phyloP scores from a whole-genome alignment of 306 rosid genomes.

The Styphnolobium japonicum region DNA sequence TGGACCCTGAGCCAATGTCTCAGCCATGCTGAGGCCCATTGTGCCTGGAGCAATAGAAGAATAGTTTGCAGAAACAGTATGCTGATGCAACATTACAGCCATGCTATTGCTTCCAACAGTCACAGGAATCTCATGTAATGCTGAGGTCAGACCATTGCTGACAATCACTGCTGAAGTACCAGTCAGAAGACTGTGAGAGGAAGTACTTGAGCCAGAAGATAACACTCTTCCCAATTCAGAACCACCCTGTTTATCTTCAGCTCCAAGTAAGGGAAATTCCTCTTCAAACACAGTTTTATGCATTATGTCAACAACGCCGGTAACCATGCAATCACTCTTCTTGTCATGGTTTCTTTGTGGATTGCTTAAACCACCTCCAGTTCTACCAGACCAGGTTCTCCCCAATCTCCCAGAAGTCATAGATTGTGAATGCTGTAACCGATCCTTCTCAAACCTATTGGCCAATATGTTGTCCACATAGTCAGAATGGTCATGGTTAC shows the following conservation, averaged over 20 bases:
- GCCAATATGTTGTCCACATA: background rate
- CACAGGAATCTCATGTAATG: conserved; percentile 12
- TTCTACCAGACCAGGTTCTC: conserved; percentile 3
- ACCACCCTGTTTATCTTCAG: background rate
- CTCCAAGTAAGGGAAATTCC: conserved; percentile 27
- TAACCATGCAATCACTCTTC: background rate
- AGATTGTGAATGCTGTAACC: conserved; percentile 7
- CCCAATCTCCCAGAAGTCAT: conserved; percentile 9
- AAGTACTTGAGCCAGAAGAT: conserved; percentile 10
- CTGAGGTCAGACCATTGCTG: background rate
- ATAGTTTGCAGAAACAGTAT: conserved; percentile 9
- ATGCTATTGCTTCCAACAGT: conserved; percentile 21
- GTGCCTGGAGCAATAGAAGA: conserved; percentile 13
- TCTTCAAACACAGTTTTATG: conserved; percentile 1
- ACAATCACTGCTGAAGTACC: background rate
- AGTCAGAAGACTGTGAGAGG: background rate
- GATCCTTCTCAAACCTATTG: conserved; percentile 18
- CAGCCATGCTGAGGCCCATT: conserved; percentile 31
- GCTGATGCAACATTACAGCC: background rate
- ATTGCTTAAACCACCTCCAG: background rate
- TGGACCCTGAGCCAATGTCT: conserved; percentile 34
- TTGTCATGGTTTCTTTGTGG: background rate
- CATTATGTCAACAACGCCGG: background rate
- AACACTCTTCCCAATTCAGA: conserved; percentile 10
- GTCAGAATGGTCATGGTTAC: background rate